Evolutionary conservation across 1,139 yeast species (phyloP), one percentile per base, ranked within the genome.

Genomic region (Neolecta irregularis): DNA sequence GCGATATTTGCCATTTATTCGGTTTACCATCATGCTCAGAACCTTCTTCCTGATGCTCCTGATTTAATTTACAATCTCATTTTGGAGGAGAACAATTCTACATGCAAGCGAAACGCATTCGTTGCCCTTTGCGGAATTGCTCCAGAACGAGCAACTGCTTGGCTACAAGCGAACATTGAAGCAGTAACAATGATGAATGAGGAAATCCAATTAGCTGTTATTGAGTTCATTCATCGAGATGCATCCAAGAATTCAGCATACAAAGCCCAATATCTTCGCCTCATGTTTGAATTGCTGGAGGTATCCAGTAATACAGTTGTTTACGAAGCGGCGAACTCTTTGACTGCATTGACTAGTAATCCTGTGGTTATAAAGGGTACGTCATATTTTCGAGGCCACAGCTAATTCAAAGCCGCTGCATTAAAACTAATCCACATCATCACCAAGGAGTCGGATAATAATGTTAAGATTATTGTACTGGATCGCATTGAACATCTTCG

Each of bases 91-190:
- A 71, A 77, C 39, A 98, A 91, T 55, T 76, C 93, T 24, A 81
- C 92, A 23, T 88, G 98, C 61, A 80, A 80, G 56, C 72, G 98
- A 56, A 91, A 91, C 56, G 96, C 96, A 3, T 91, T 91, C 55
- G 75, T 85, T 37, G 81, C 92, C 44, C 65, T 91, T 45, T 72
- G 91, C 30, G 76, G 73, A 46, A 64, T 91, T 52, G 79, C 79
- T 55, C 71, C 95, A 52, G 88, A 77, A 41, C 73, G 76, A 33
- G 93, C 96, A 26, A 69, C 81, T 50, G 71, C 69, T 44, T 91
- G 74, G 54, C 67, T 91, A 46, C 91, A 78, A 55, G 75, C 74
- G 38, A 73, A 77, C 52, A 63, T 75, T 44, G 56, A 66, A 22
- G 57, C 67, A 31, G 65, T 85, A 46, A 73, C 72, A 38, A 59